Evolutionary conservation across 257 asterid genomes (phyloP).

Genomic region (Penstemon davidsonii): DNA sequence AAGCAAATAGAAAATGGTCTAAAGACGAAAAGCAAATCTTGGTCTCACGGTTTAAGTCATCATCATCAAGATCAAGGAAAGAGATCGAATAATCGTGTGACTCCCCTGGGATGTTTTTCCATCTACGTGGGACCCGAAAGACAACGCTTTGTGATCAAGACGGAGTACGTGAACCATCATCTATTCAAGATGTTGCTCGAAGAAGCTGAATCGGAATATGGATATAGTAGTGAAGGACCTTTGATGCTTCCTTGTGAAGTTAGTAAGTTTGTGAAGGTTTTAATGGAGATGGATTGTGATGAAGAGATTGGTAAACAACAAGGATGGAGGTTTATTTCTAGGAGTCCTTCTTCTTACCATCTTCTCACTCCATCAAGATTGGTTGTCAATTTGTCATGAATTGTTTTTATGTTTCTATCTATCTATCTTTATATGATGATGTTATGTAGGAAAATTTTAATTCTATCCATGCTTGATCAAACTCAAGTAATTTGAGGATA

Average conservation of each 20-base stretch:
- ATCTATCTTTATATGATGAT: too few relatives aligned
- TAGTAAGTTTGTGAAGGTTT: constrained; percentile 38
- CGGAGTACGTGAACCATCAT: constrained; percentile 51
- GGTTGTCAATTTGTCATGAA: too few relatives aligned
- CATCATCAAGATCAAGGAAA: too few relatives aligned
- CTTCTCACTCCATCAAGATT: too few relatives aligned
- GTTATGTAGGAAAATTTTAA: too few relatives aligned
- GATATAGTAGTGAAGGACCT: constrained; percentile 54
- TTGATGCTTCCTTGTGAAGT: constrained; percentile 60
- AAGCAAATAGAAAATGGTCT: constrained; percentile 22
- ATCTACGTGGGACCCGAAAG: constrained; percentile 53
- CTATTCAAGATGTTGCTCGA: constrained; percentile 53
- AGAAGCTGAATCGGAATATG: constrained; percentile 67
- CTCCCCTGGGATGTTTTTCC: constrained; percentile 55
- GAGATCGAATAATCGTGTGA: constrained; percentile 23
- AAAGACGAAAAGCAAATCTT: constrained; percentile 35
- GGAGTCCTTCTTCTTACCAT: too few relatives aligned
- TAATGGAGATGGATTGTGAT: constrained; percentile 46
- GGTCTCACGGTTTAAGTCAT: constrained; percentile 22
- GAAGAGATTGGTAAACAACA: constrained; percentile 19
- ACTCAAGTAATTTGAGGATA: too few relatives aligned
- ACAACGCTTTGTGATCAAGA: constrained; percentile 52
- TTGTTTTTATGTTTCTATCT: too few relatives aligned
- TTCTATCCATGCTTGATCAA: too few relatives aligned
- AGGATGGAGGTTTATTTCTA: constrained; percentile 34